Evolutionary conservation across 164 flowering plant species (phyloP), one percentile per base, ranked within the genome.

Genomic region (Platanus orientalis): DNA sequence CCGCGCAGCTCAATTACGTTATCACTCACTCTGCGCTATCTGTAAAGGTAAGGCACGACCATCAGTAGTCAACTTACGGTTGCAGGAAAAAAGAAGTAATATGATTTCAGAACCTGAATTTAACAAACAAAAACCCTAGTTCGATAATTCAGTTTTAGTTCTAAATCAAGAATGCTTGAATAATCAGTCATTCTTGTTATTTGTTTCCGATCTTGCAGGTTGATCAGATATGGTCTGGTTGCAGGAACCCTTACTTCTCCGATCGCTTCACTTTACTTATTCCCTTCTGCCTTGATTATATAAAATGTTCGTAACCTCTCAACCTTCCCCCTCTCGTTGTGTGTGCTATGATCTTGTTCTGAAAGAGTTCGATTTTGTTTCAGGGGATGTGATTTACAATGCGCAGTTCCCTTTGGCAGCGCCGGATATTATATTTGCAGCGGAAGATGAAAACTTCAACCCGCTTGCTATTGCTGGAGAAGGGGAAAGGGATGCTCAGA

Each of bases 351-450:
- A n/a, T n/a, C n/a, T 36, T 36, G 10, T 1, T 36, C 9, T 36
- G 42, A 36, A 36, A 36, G 42, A 26, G 16, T 36, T 40, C 24
- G 44, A 34, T 32, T 63, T 60, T 39, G 56, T 54, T 57, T 17
- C 28, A 92, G 98, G 97, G 96, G 97, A 93, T 76, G 77, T 93
- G 30, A 74, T 90, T 61, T 93, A 75, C 80, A 85, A 88, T 71
- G 84, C 84, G 21, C 79, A 72, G 25, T 80, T 58, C 62, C 94
- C 92, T 47, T 47, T 80, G 60, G 80, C 83, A 25, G 87, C 96
- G 0, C 98, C 98, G 1, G 98, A 93, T 81, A 58, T 93, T 34
- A 74, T 90, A 36, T 90, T 93, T 72, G 86, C 84, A 24, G 77
- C 86, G 0, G 96, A 85, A 62, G 97, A 90, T 70, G 94, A 81